A percentile compares a stretch with the other conserved stretches of the same genome.
These are phyloP conservation scores for Venturia effusa DNA, from an alignment of 2,329 filamentous ascomycete genomes.

Conservation along the genomic window DNA sequence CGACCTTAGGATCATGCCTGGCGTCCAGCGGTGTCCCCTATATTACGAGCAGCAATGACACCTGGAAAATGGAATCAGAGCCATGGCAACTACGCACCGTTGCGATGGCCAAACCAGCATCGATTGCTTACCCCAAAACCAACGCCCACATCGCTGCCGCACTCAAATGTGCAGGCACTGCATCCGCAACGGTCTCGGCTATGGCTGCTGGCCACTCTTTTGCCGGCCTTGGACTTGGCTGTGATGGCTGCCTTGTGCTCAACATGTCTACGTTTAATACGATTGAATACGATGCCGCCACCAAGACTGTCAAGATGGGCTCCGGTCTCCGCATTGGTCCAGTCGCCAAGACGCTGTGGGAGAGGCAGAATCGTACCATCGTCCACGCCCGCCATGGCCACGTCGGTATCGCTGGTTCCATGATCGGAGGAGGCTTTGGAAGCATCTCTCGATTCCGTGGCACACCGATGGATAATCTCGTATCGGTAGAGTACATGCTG, in stretches of 20 bases:
- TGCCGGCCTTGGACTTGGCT: slow-evolving; percentile 39
- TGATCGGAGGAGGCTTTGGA: slow-evolving; percentile 42
- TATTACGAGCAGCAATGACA: neutral
- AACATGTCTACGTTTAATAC: slow-evolving; percentile 36
- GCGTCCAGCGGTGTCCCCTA: neutral
- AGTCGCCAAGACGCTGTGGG: slow-evolving; percentile 23
- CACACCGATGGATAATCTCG: slow-evolving; percentile 42
- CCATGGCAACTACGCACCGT: neutral
- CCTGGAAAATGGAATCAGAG: neutral
- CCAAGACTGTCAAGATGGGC: slow-evolving; percentile 33
- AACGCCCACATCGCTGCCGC: neutral
- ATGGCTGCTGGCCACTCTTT: slow-evolving; percentile 56
- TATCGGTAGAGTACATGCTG: slow-evolving; percentile 46
- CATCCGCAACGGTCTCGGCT: slow-evolving; percentile 38
- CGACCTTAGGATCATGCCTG: neutral
- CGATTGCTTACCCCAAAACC: neutral
- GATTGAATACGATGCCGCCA: slow-evolving; percentile 30
- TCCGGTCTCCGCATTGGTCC: slow-evolving; percentile 39
- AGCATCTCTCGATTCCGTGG: slow-evolving; percentile 50
- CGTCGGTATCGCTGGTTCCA: slow-evolving; percentile 47
- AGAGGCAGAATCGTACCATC: slow-evolving; percentile 1
- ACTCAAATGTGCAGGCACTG: neutral
- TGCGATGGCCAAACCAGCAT: neutral
- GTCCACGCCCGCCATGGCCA: neutral
- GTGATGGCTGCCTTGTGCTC: slow-evolving; percentile 38